Evolutionary conservation across 2,329 filamentous ascomycete species (phyloP).

Genomic region (Verticillium klebahnii): DNA sequence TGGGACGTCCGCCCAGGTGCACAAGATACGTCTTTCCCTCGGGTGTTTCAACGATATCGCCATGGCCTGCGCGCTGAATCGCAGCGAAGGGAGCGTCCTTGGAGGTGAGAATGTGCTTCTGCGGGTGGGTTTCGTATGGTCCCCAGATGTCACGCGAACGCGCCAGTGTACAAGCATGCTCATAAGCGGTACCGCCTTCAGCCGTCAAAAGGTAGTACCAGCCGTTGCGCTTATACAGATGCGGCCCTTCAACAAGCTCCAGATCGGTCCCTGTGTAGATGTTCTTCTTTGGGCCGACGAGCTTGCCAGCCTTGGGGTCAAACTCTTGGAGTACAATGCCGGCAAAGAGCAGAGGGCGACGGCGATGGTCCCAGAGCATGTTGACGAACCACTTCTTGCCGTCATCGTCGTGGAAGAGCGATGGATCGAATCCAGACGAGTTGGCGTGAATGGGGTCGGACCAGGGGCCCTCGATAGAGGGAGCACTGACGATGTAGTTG

Average conservation of each 20-base stretch:
- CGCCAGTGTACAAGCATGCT: conserved; percentile 57
- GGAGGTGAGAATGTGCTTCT: conserved; percentile 52
- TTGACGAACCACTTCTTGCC: conserved; percentile 54
- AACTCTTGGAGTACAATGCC: conserved; percentile 58
- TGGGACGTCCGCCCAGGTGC: conserved; percentile 47
- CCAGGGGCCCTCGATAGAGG: conserved; percentile 54
- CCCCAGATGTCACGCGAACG: conserved; percentile 49
- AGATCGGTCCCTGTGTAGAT: conserved; percentile 52
- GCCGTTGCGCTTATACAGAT: conserved; percentile 53
- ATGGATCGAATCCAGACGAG: conserved; percentile 59
- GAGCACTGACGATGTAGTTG: conserved; percentile 57
- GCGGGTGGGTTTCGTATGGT: conserved; percentile 56
- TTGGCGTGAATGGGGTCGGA: conserved; percentile 56
- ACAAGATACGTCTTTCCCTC: conserved; percentile 50
- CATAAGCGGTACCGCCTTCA: conserved; percentile 56
- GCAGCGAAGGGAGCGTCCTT: conserved; percentile 44
- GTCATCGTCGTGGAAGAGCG: conserved; percentile 53
- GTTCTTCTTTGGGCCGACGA: conserved; percentile 52
- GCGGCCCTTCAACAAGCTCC: conserved; percentile 50
- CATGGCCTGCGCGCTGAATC: conserved; percentile 49
- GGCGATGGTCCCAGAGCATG: conserved; percentile 52
- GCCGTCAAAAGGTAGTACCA: conserved; percentile 58
- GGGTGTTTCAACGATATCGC: conserved; percentile 48
- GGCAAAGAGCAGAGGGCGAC: conserved; percentile 43
- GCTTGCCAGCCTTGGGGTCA: conserved; percentile 39